A percentile compares a stretch with the other conserved stretches of the same genome.
These are phyloP conservation scores for Neonectria magnoliae DNA, from an alignment of 2,329 filamentous ascomycete genomes.

Conservation along the genomic window DNA sequence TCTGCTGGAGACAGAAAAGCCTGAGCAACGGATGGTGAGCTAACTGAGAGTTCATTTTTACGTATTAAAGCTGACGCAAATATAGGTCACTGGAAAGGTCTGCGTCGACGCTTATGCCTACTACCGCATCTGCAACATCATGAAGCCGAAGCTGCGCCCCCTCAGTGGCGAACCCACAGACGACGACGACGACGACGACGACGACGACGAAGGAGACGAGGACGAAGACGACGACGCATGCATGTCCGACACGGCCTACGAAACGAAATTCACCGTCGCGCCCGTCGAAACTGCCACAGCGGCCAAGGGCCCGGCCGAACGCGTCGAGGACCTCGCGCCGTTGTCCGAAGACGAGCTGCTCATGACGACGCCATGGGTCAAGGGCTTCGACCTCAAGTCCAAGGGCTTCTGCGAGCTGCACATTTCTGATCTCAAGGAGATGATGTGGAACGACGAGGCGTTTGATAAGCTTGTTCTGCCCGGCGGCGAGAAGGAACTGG, in stretches of 20 bases:
- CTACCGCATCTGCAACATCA: constrained; percentile 44
- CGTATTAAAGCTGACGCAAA: not conserved
- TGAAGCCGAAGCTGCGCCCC: constrained; percentile 41
- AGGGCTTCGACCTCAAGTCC: constrained; percentile 49
- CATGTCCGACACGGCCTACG: constrained; percentile 1
- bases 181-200: not conserved
- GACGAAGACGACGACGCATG: constrained; percentile 11
- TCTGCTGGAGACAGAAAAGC: constrained; percentile 35
- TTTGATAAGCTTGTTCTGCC: constrained; percentile 51
- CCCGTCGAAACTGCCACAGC: constrained; percentile 14
- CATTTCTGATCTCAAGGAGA: constrained; percentile 26
- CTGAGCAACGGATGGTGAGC: constrained; percentile 41
- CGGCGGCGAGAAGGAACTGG: constrained; percentile 49
- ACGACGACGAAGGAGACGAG: not conserved
- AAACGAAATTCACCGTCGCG: constrained; percentile 21
- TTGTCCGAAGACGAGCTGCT: constrained; percentile 50
- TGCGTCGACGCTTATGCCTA: constrained; percentile 50
- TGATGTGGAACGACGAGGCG: constrained; percentile 49
- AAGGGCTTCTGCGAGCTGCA: constrained; percentile 44
- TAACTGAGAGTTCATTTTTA: not conserved
- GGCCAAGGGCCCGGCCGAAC: constrained; percentile 21
- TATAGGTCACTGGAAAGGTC: constrained; percentile 43
- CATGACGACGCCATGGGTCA: constrained; percentile 49
- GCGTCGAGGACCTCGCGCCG: constrained; percentile 38
- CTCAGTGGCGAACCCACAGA: constrained; percentile 1